Percentiles rank a stretch among this genome's conserved stretches.
Evolutionary conservation across 768 basidiomycete species (phyloP).

Genomic region (Baorangia bicolor): DNA sequence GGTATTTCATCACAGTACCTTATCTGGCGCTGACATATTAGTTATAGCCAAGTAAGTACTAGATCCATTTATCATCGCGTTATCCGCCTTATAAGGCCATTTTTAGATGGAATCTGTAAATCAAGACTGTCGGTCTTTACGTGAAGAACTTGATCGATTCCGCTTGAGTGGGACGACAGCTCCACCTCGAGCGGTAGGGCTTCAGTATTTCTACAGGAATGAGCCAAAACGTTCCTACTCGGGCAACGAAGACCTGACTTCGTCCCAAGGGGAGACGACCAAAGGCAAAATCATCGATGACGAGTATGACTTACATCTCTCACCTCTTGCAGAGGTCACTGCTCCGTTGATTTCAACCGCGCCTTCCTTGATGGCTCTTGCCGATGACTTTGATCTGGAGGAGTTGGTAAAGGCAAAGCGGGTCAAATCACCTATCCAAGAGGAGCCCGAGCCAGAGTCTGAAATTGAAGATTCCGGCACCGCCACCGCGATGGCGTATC

Average conservation of each 20-base stretch:
- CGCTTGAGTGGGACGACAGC: slow-evolving; percentile 15
- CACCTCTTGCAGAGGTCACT: slow-evolving; percentile 29
- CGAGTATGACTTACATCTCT: slow-evolving; percentile 30
- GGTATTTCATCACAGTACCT: slow-evolving; percentile 16
- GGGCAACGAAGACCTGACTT: slow-evolving; percentile 10
- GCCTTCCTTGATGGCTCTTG: slow-evolving; percentile 30
- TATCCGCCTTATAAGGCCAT: slow-evolving; percentile 7
- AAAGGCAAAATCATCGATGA: slow-evolving; percentile 29
- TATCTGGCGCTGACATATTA: slow-evolving; percentile 19
- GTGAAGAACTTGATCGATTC: slow-evolving; percentile 26
- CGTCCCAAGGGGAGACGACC: slow-evolving; percentile 12
- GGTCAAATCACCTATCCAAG: slow-evolving; percentile 20
- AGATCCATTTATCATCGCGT: slow-evolving; percentile 1
- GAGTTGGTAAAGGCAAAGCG: slow-evolving; percentile 22
- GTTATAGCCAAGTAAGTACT: slow-evolving; percentile 39
- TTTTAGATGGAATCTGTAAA: slow-evolving; percentile 24
- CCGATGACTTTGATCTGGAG: slow-evolving; percentile 31
- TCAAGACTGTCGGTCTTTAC: slow-evolving; percentile 28
- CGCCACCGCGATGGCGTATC: slow-evolving; percentile 9
- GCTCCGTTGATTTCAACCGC: slow-evolving; percentile 28
- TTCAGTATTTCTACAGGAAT: slow-evolving; percentile 24
- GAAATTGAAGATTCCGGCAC: slow-evolving; percentile 22
- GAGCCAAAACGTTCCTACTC: slow-evolving; percentile 24
- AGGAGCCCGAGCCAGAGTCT: slow-evolving; percentile 26
- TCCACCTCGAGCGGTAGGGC: slow-evolving; percentile 17